These are phyloP conservation scores for Naganishia kalamii DNA, from an alignment of 768 basidiomycete species.

Conservation along the genomic window DNA sequence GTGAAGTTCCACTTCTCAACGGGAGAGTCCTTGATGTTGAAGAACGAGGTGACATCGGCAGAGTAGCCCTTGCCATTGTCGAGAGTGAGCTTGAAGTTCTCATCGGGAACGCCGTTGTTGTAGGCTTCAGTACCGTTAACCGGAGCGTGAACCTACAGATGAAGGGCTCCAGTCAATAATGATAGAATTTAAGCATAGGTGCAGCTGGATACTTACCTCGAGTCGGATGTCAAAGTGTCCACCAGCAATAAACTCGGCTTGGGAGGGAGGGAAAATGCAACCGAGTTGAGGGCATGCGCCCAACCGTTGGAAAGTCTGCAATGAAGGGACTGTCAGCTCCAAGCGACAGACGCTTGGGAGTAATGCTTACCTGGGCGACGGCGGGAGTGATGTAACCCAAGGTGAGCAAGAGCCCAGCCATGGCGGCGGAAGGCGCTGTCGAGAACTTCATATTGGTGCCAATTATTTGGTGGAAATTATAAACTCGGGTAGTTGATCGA, in stretches of 20 bases:
- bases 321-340: background rate
- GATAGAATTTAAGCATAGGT: background rate
- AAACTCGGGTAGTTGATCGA: background rate
- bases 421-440: slow-evolving; percentile 11
- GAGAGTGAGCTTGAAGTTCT: slow-evolving; percentile 41
- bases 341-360: background rate
- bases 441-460: background rate
- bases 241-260: slow-evolving; percentile 40
- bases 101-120: slow-evolving; percentile 43
- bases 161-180: background rate
- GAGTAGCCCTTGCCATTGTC: slow-evolving; percentile 33
- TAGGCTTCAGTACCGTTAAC: slow-evolving; percentile 47
- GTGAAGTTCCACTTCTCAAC: slow-evolving; percentile 34
- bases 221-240: slow-evolving; percentile 40
- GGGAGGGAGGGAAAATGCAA: slow-evolving; percentile 41
- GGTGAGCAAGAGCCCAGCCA: slow-evolving; percentile 13
- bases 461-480: background rate
- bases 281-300: slow-evolving; percentile 43
- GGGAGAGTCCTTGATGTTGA: slow-evolving; percentile 31
- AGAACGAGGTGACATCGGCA: slow-evolving; percentile 37
- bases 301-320: background rate
- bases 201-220: slow-evolving; percentile 29
- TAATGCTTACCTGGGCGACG: slow-evolving; percentile 36
- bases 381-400: slow-evolving; percentile 19
- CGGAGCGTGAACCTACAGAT: slow-evolving; percentile 46